Percentiles rank a stretch among this genome's conserved stretches.
Evolutionary conservation across 176 grass and related monocot genomes (phyloP).

Genomic region (Pontederia crassipes): DNA sequence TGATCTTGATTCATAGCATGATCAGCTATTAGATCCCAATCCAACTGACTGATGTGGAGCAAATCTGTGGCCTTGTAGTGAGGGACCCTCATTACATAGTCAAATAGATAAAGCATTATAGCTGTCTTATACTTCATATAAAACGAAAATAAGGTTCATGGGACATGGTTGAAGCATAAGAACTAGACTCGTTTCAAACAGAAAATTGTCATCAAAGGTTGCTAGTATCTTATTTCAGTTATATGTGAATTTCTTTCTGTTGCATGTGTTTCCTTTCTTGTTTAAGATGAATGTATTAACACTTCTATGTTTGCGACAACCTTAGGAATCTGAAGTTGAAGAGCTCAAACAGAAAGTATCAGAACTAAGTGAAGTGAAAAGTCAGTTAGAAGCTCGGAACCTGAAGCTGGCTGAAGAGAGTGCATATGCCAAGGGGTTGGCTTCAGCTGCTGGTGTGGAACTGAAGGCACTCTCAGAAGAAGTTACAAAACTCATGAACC

Average conservation of each 20-base stretch:
- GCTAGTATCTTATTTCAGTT: too few species aligned
- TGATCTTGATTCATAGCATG: too few species aligned
- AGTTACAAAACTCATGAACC: conserved; percentile 98
- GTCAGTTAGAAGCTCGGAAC: conserved; percentile 63
- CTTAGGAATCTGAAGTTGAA: conserved; percentile 49
- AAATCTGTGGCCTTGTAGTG: too few species aligned
- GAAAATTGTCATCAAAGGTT: too few species aligned
- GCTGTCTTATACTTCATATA: too few species aligned
- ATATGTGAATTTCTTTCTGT: neutral
- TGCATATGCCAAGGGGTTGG: conserved; percentile 88
- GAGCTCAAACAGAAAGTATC: conserved; percentile 63
- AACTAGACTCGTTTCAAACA: too few species aligned
- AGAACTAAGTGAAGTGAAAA: conserved; percentile 53
- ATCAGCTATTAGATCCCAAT: too few species aligned
- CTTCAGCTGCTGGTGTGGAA: conserved; percentile 93
- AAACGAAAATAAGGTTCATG: too few species aligned
- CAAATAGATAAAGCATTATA: too few species aligned
- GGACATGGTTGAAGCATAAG: too few species aligned
- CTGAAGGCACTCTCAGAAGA: conserved; percentile 96
- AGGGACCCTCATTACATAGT: too few species aligned
- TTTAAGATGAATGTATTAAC: neutral
- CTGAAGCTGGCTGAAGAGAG: conserved; percentile 91
- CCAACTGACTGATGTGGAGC: too few species aligned
- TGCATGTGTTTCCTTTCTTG: neutral
- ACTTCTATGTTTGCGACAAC: neutral